Percentiles rank a stretch among this genome's conserved stretches.
Evolutionary conservation across 1,139 yeast genomes (phyloP).

Genomic region (Nakaseomyces bracarensis): DNA sequence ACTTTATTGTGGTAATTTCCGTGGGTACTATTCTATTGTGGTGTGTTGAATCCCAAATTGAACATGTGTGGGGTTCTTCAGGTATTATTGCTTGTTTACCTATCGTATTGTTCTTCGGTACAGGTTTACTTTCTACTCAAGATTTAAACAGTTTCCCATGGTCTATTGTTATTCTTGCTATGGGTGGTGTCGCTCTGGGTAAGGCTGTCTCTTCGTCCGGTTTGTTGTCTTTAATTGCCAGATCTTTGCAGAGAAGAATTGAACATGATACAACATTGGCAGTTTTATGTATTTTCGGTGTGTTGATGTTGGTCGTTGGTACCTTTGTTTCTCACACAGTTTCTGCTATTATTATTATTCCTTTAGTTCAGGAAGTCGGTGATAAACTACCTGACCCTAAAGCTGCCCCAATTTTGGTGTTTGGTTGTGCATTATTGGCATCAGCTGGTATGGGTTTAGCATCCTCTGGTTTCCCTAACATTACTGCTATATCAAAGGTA

Average conservation of each 20-base stretch:
- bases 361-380: conserved; percentile 64
- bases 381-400: conserved; percentile 41
- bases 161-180: conserved; percentile 66
- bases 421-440: conserved; percentile 58
- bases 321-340: conserved; percentile 74
- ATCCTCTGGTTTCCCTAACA: conserved; percentile 70
- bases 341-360: conserved; percentile 64
- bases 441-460: conserved; percentile 76
- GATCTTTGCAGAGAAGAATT: conserved; percentile 47
- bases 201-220: conserved; percentile 70
- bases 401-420: conserved; percentile 51
- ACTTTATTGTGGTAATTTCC: conserved; percentile 48
- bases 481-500: conserved; percentile 70
- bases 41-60: conserved; percentile 58
- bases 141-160: conserved; percentile 70
- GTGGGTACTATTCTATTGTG: conserved; percentile 55
- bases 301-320: conserved; percentile 57
- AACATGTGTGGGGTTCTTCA: conserved; percentile 55
- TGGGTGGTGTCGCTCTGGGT: conserved; percentile 75
- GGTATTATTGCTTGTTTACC: conserved; percentile 66
- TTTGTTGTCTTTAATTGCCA: conserved; percentile 54
- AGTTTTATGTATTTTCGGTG: conserved; percentile 57
- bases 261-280: conserved; percentile 51
- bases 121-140: conserved; percentile 55
- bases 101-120: conserved; percentile 57